Conservation (phyloP, 805 yeast genomes). For the Cyberlindnera xylosilytica region DNA sequence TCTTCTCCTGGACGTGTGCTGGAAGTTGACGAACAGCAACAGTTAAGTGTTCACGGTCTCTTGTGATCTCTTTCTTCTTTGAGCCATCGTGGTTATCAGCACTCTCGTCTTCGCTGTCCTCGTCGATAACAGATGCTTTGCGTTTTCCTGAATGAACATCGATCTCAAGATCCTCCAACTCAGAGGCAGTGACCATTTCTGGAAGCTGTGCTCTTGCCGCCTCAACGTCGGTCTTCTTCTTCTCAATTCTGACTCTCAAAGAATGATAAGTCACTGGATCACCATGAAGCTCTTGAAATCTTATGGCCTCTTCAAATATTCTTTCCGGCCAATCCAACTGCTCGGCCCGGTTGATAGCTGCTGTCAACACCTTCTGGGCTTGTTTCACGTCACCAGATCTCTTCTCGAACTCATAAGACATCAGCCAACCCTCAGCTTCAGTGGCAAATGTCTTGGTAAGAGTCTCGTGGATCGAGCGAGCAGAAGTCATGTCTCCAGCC, state of each 20-base stretch:
- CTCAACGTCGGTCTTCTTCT: conserved; percentile 16
- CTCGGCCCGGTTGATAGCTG: conserved; percentile 30
- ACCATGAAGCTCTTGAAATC: conserved; percentile 37
- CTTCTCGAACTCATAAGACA: conserved; percentile 39
- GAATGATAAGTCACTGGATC: conserved; percentile 21
- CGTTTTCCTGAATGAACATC: no score
- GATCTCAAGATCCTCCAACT: conserved; percentile 2
- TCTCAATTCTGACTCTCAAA: conserved; percentile 29
- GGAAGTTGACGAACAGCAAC: conserved; percentile 54
- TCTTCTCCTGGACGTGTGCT: conserved; percentile 33
- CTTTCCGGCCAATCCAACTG: conserved; percentile 50
- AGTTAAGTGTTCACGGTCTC: conserved; percentile 60
- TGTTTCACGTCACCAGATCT: conserved; percentile 26
- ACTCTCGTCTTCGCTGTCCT: background rate
- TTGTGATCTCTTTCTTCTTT: conserved; percentile 13
- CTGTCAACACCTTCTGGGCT: conserved; percentile 30
- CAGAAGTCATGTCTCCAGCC: conserved; percentile 29
- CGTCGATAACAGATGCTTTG: no score
- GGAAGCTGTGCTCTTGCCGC: conserved; percentile 7
- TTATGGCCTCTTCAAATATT: conserved; percentile 41
- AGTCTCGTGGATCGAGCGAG: conserved; percentile 19
- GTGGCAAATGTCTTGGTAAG: conserved; percentile 27
- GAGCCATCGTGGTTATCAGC: background rate
- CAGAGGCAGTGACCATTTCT: conserved; percentile 8
- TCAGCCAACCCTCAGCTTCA: conserved; percentile 49